Percentiles rank a stretch among this genome's conserved stretches.
Conservation (phyloP, 177 flowering plant species). For the Vitis hybrid region DNA sequence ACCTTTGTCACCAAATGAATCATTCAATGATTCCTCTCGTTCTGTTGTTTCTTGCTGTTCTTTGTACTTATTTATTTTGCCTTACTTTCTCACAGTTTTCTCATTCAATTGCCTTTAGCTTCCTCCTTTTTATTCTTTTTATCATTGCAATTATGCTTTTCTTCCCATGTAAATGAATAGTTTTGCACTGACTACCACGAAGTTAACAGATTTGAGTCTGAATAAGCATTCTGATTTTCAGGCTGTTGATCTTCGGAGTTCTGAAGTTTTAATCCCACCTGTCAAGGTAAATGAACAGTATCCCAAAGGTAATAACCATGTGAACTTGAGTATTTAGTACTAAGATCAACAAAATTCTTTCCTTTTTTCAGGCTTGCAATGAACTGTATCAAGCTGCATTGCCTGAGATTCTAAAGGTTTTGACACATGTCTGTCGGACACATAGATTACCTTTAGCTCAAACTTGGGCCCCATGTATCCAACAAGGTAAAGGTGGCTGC, state of each 20-base stretch:
- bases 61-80: background rate
- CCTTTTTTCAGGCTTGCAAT: conserved; percentile 23
- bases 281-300: conserved; percentile 39
- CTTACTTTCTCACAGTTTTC: background rate
- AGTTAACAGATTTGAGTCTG: background rate
- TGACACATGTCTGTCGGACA: conserved; percentile 35
- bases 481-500: conserved; percentile 35
- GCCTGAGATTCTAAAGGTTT: conserved; percentile 37
- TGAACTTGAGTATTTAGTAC: background rate
- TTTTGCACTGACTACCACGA: no score
- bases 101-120: background rate
- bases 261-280: conserved; percentile 39
- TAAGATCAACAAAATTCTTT: background rate
- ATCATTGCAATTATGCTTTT: background rate
- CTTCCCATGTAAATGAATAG: no score
- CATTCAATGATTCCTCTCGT: background rate
- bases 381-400: conserved; percentile 28
- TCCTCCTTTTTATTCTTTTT: background rate
- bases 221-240: conserved; percentile 30
- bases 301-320: background rate
- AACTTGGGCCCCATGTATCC: conserved; percentile 51
- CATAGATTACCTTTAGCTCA: conserved; percentile 51
- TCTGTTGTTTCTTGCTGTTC: background rate
- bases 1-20: background rate
- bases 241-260: conserved; percentile 85